Evolutionary conservation across 768 basidiomycete genomes (phyloP).

Genomic region (Boletus pseudopeckii): DNA sequence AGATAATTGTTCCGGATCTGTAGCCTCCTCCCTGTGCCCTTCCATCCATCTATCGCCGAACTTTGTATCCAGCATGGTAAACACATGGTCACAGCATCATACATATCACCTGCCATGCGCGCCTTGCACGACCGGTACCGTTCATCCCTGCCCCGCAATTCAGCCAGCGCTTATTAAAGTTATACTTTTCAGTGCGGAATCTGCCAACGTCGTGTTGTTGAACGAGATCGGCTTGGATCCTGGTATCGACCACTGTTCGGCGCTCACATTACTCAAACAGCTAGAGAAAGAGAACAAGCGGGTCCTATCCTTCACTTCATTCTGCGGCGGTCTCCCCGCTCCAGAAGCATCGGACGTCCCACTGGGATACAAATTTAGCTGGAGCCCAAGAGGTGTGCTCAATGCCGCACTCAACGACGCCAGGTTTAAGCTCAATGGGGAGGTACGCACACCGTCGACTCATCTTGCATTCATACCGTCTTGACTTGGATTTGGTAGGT

Average conservation of each 20-base stretch:
- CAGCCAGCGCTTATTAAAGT: background rate
- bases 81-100: slow-evolving; percentile 89
- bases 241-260: slow-evolving; percentile 87
- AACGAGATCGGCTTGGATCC: slow-evolving; percentile 92
- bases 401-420: slow-evolving; percentile 76
- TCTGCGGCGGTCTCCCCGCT: slow-evolving; percentile 90
- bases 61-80: slow-evolving; percentile 65
- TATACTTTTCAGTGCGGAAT: slow-evolving; percentile 46
- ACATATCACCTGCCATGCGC: slow-evolving; percentile 77
- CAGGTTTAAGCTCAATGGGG: slow-evolving; percentile 52
- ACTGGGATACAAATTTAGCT: slow-evolving; percentile 89
- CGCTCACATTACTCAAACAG: slow-evolving; percentile 61
- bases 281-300: slow-evolving; percentile 50
- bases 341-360: slow-evolving; percentile 61
- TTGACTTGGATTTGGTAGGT: slow-evolving; percentile 32
- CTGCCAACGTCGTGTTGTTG: slow-evolving; percentile 66
- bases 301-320: slow-evolving; percentile 75
- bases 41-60: slow-evolving; percentile 71
- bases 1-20: background rate
- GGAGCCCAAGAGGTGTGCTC: slow-evolving; percentile 87
- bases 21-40: slow-evolving; percentile 75
- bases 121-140: slow-evolving; percentile 57
- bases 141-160: background rate
- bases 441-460: slow-evolving; percentile 38
- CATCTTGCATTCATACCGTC: background rate